Percentiles rank a stretch among this genome's conserved stretches.
These are phyloP conservation scores for Diplocarpon mali DNA, from an alignment of 2,329 filamentous ascomycete genomes.

Conservation along the genomic window DNA sequence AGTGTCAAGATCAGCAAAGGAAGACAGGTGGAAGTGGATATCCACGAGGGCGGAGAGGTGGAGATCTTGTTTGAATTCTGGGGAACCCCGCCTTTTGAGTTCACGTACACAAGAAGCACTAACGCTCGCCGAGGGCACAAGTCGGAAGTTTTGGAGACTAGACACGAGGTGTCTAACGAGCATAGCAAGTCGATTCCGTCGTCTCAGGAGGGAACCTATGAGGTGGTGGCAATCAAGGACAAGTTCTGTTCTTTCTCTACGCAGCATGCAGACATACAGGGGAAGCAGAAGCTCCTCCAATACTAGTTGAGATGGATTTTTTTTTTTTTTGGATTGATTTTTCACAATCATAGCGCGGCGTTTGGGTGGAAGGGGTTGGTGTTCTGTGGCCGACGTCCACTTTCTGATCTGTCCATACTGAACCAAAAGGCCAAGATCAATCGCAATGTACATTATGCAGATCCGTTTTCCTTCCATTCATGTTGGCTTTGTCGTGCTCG, in stretches of 20 bases:
- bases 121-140: constrained; percentile 71
- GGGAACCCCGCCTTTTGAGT: constrained; percentile 93
- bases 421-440: constrained; percentile 8
- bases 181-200: constrained; percentile 72
- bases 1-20: constrained; percentile 85
- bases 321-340: constrained; percentile 8
- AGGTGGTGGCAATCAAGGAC: constrained; percentile 94
- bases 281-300: constrained; percentile 30
- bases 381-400: not conserved
- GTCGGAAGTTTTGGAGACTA: constrained; percentile 75
- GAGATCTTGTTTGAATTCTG: constrained; percentile 93
- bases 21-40: constrained; percentile 70
- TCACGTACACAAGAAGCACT: constrained; percentile 87
- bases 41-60: constrained; percentile 91
- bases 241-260: constrained; percentile 82
- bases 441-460: not conserved
- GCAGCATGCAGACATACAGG: constrained; percentile 43
- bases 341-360: constrained; percentile 27
- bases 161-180: constrained; percentile 76
- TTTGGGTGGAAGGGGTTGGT: constrained; percentile 10
- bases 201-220: constrained; percentile 91
- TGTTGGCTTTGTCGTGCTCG: constrained; percentile 7
- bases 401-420: not conserved
- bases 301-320: constrained; percentile 12
- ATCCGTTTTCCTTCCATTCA: not conserved